A percentile compares a stretch with the other conserved stretches of the same genome.
These are phyloP conservation scores for Trichoderma sp. DNA, from an alignment of 2,329 filamentous ascomycete genomes.

Conservation along the genomic window DNA sequence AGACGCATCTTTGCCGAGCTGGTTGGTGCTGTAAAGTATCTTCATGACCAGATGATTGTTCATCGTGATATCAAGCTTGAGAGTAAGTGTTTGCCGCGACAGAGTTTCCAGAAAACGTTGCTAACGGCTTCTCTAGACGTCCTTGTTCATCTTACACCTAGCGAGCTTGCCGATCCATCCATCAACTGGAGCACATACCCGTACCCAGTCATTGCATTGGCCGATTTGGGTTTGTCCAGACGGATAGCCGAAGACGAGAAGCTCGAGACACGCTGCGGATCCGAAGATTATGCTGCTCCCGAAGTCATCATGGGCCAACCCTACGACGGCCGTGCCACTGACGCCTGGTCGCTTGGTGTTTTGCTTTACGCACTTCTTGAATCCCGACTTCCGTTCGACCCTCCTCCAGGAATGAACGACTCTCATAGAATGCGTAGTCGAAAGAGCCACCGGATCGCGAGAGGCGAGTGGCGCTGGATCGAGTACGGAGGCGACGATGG, in stretches of 20 bases:
- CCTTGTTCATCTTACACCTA: constrained; percentile 77
- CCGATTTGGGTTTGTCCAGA: constrained; percentile 87
- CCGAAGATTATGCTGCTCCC: constrained; percentile 94
- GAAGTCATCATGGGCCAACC: constrained; percentile 94
- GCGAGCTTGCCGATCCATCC: constrained; percentile 64
- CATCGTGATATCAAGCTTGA: constrained; percentile 98
- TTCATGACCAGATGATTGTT: constrained; percentile 84
- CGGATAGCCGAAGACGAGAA: constrained; percentile 83
- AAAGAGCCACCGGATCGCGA: constrained; percentile 90
- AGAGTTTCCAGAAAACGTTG: neutral
- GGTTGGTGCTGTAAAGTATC: constrained; percentile 79
- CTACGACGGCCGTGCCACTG: constrained; percentile 88
- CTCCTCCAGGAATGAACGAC: constrained; percentile 77
- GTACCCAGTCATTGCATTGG: constrained; percentile 82
- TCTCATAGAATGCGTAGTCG: constrained; percentile 74
- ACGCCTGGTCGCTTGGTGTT: constrained; percentile 94
- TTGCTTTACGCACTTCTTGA: constrained; percentile 92
- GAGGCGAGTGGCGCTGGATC: constrained; percentile 95
- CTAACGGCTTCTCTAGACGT: constrained; percentile 66
- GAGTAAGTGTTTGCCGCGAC: constrained; percentile 56
- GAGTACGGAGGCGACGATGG: constrained; percentile 81
- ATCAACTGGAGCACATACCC: constrained; percentile 75
- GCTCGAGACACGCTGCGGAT: constrained; percentile 91
- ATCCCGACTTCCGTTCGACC: constrained; percentile 90
- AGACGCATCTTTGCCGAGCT: constrained; percentile 88